phyloP scores from a whole-genome alignment of 257 asterid species.

The Rhazya stricta region DNA sequence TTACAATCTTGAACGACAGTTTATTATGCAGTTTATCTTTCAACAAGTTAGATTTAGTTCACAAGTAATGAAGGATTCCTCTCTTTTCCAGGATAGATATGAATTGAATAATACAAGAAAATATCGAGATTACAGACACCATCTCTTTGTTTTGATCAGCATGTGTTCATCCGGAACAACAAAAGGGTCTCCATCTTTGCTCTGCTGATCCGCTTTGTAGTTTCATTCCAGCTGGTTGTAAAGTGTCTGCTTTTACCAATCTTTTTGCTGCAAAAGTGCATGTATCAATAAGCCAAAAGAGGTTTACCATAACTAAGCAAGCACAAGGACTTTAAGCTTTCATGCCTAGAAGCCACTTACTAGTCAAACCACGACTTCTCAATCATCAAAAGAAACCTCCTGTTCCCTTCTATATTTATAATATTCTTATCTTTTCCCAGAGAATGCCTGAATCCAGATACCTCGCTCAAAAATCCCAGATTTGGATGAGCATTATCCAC shows the following conservation, averaged over 20 bases:
- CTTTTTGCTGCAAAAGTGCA: constrained; percentile 21
- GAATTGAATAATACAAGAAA: not conserved
- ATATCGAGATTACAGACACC: not conserved
- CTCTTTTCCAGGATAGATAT: not conserved
- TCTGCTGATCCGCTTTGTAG: constrained; percentile 16
- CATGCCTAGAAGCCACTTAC: not conserved
- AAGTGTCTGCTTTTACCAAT: constrained; percentile 19
- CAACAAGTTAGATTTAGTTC: not conserved
- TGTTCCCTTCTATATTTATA: too few species aligned
- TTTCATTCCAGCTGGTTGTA: constrained; percentile 22
- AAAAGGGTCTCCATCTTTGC: constrained; percentile 9
- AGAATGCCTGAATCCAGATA: not conserved
- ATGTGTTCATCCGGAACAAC: constrained; percentile 22
- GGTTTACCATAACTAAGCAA: not conserved
- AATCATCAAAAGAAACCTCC: not conserved
- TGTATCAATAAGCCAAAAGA: not conserved
- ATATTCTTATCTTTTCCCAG: not conserved
- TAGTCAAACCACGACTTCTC: not conserved
- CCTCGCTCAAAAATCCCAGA: not conserved
- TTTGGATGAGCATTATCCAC: not conserved
- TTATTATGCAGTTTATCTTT: not conserved
- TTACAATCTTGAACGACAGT: not conserved
- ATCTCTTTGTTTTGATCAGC: not conserved
- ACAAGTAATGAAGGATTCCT: not conserved
- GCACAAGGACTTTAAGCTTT: not conserved